Evolutionary conservation across 2,329 filamentous ascomycete species (phyloP).

Genomic region (Thielaviopsis populi): DNA sequence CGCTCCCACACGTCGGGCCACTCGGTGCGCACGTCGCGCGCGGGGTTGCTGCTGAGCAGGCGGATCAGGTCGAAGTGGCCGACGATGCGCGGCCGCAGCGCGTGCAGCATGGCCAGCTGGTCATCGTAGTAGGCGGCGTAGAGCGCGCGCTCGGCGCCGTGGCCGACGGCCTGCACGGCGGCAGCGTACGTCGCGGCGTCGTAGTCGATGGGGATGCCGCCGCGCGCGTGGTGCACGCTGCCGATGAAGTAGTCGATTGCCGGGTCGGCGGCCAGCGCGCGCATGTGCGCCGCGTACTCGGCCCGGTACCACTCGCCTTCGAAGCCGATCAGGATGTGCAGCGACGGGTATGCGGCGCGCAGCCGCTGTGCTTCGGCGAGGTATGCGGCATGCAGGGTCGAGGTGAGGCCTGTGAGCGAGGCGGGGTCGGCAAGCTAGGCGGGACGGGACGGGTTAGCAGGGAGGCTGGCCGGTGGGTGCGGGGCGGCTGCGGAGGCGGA

Average conservation of each 20-base stretch:
- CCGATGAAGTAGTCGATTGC: conserved; percentile 81
- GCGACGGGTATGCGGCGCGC: conserved; percentile 51
- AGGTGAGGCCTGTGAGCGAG: conserved; percentile 33
- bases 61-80: conserved; percentile 91
- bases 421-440: conserved; percentile 34
- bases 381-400: conserved; percentile 52
- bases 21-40: conserved; percentile 37
- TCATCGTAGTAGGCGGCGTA: conserved; percentile 78
- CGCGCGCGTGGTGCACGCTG: conserved; percentile 78
- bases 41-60: conserved; percentile 57
- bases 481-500: not conserved
- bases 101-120: conserved; percentile 64
- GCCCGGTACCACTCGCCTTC: conserved; percentile 86
- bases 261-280: conserved; percentile 43
- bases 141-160: conserved; percentile 50
- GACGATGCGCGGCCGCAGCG: conserved; percentile 59
- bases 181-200: conserved; percentile 50
- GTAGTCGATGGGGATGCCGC: conserved; percentile 77
- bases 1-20: conserved; percentile 56
- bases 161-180: conserved; percentile 36
- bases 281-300: conserved; percentile 42
- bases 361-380: conserved; percentile 61
- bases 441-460: conserved; percentile 14
- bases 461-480: not conserved
- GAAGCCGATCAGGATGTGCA: conserved; percentile 76